These are phyloP conservation scores for Penicillium hesseltinei DNA, from an alignment of 2,329 filamentous ascomycete genomes.

Conservation along the genomic window DNA sequence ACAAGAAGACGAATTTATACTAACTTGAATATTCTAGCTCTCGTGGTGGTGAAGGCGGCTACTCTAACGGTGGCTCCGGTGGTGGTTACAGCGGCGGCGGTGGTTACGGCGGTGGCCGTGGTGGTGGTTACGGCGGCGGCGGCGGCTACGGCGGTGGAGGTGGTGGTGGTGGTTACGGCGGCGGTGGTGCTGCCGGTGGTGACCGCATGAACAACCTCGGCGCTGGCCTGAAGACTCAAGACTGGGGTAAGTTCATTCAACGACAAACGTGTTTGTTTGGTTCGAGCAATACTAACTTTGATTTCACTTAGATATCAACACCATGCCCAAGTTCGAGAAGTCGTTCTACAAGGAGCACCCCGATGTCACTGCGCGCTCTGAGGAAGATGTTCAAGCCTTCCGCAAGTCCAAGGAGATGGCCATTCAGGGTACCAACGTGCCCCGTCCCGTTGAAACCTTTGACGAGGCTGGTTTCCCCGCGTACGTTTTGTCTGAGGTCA, in stretches of 20 bases:
- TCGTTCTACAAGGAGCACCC: slow-evolving; percentile 97
- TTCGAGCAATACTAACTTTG: slow-evolving; percentile 25
- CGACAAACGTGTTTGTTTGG: not conserved
- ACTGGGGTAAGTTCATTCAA: slow-evolving; percentile 68
- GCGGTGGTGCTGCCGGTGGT: slow-evolving; percentile 65
- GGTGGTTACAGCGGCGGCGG: slow-evolving; percentile 36
- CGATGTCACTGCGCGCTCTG: slow-evolving; percentile 69
- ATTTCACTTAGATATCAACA: slow-evolving; percentile 60
- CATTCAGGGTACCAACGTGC: slow-evolving; percentile 74
- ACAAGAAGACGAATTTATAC: not conserved
- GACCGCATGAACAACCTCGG: slow-evolving; percentile 95
- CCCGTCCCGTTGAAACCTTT: slow-evolving; percentile 93
- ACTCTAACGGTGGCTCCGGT: slow-evolving; percentile 41
- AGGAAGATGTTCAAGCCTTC: slow-evolving; percentile 82
- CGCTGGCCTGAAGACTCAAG: slow-evolving; percentile 78
- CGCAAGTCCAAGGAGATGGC: slow-evolving; percentile 82
- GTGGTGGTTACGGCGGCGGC: slow-evolving; percentile 30
- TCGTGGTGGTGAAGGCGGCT: slow-evolving; percentile 50
- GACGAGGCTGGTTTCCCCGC: slow-evolving; percentile 96
- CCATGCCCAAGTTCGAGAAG: slow-evolving; percentile 96
- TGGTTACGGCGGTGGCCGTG: slow-evolving; percentile 43
- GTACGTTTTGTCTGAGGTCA: slow-evolving; percentile 98
- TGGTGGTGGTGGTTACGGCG: slow-evolving; percentile 38
- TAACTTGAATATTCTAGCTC: slow-evolving; percentile 27
- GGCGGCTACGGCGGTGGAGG: slow-evolving; percentile 35